These are phyloP conservation scores for Pythium myriotylum DNA, from an alignment of 352 stramenopile genomes.

Conservation along the genomic window DNA sequence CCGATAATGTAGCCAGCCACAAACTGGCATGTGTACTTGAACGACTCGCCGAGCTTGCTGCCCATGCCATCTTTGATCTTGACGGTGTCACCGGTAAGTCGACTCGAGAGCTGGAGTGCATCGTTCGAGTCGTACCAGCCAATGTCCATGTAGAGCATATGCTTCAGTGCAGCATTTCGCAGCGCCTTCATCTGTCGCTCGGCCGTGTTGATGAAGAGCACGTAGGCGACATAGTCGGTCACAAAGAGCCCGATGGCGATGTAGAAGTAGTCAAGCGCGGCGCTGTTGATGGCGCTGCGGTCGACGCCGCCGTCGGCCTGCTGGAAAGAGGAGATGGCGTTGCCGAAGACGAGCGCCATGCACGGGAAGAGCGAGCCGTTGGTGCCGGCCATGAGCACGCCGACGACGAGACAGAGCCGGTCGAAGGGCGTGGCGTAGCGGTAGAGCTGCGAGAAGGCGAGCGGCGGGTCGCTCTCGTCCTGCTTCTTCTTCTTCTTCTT, in stretches of 20 bases:
- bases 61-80: too few species aligned
- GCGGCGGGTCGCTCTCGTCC: too few species aligned
- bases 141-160: too few species aligned
- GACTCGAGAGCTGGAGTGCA: too few species aligned
- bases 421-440: constrained; percentile 27
- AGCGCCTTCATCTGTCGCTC: constrained; percentile 17
- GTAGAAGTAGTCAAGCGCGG: constrained; percentile 33
- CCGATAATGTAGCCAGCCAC: constrained; percentile 21
- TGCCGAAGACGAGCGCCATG: constrained; percentile 39
- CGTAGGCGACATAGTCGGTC: constrained; percentile 3
- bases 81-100: too few species aligned
- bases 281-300: constrained; percentile 24
- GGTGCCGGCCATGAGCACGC: constrained; percentile 15
- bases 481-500: too few species aligned
- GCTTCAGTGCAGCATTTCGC: constrained; percentile 9
- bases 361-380: constrained; percentile 36
- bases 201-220: too few species aligned
- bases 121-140: too few species aligned
- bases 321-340: constrained; percentile 30
- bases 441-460: constrained; percentile 18
- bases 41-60: too few species aligned
- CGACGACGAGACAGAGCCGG: constrained; percentile 20
- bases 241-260: too few species aligned
- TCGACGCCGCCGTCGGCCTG: constrained; percentile 14
- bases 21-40: constrained; percentile 11